Percentiles rank a stretch among this genome's conserved stretches.
Evolutionary conservation across 2,329 filamentous ascomycete genomes (phyloP).

Genomic region (Akanthomyces dipterigenus): DNA sequence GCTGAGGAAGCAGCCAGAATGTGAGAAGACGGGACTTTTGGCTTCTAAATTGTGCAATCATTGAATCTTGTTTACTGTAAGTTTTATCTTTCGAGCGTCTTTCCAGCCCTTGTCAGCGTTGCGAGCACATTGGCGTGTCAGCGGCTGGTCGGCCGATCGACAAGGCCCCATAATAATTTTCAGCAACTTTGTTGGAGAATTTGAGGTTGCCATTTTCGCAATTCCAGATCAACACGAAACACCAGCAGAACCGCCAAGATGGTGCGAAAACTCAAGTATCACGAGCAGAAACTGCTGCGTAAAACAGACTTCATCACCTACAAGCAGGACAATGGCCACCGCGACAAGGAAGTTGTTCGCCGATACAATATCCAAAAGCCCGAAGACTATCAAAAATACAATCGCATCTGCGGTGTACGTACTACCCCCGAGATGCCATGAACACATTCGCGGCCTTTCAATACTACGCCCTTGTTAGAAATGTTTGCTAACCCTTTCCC

Average conservation of each 20-base stretch:
- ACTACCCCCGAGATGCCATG: too few species aligned
- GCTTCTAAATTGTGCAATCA: background rate
- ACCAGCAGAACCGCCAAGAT: constrained; percentile 42
- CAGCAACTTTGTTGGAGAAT: constrained; percentile 3
- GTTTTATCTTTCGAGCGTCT: background rate
- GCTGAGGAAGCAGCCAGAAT: background rate
- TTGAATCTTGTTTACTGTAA: too few species aligned
- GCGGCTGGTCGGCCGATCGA: background rate
- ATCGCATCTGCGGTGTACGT: constrained; percentile 60
- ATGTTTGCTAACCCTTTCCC: background rate
- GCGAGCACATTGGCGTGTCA: constrained; percentile 4
- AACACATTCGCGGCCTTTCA: too few species aligned
- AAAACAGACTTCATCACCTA: constrained; percentile 91
- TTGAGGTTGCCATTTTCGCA: background rate
- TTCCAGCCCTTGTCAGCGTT: background rate
- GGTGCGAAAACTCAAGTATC: constrained; percentile 94
- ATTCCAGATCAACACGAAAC: background rate
- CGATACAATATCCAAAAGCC: constrained; percentile 90
- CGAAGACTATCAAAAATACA: constrained; percentile 69
- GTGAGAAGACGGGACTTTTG: background rate
- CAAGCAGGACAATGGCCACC: constrained; percentile 81
- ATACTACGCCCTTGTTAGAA: too few species aligned
- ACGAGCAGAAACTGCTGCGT: constrained; percentile 93
- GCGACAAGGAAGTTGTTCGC: constrained; percentile 70
- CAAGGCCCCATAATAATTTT: constrained; percentile 9